Conservation (phyloP, 371 early-diverging fungal species). For the Saksenaea oblongispora region DNA sequence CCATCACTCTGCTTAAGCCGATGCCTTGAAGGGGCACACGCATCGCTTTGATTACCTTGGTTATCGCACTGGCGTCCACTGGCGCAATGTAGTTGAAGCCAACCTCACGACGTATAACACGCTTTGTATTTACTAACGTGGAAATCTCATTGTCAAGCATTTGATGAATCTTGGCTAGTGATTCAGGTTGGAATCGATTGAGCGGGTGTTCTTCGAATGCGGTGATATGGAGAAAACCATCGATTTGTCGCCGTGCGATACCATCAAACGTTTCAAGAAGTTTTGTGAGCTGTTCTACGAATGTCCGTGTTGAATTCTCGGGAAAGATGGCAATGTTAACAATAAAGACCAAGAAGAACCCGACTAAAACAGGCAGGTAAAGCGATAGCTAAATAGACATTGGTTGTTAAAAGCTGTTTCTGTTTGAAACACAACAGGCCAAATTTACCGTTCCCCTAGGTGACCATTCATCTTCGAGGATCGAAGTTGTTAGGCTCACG, state of each 20-base stretch:
- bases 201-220: background rate
- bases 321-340: slow-evolving; percentile 35
- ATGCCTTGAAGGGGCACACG: slow-evolving; percentile 40
- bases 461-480: slow-evolving; percentile 25
- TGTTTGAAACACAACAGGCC: background rate
- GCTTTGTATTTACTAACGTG: slow-evolving; percentile 30
- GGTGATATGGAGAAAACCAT: slow-evolving; percentile 24
- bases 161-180: slow-evolving; percentile 25
- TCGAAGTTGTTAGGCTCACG: slow-evolving; percentile 36
- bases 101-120: slow-evolving; percentile 38
- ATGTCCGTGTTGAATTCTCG: slow-evolving; percentile 42
- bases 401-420: too few relatives aligned
- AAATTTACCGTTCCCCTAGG: slow-evolving; percentile 27
- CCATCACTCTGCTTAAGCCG: slow-evolving; percentile 39
- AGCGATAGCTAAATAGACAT: slow-evolving; percentile 13
- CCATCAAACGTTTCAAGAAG: slow-evolving; percentile 32
- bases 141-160: slow-evolving; percentile 26
- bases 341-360: slow-evolving; percentile 30
- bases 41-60: slow-evolving; percentile 36
- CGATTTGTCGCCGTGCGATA: slow-evolving; percentile 30
- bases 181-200: slow-evolving; percentile 12
- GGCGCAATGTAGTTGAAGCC: slow-evolving; percentile 41
- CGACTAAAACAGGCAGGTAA: slow-evolving; percentile 30
- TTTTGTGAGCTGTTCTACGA: slow-evolving; percentile 34
- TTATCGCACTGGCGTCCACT: slow-evolving; percentile 40